These are phyloP conservation scores for Lasiodiplodia sp. DNA, from an alignment of 2,329 filamentous ascomycete genomes.

Conservation along the genomic window DNA sequence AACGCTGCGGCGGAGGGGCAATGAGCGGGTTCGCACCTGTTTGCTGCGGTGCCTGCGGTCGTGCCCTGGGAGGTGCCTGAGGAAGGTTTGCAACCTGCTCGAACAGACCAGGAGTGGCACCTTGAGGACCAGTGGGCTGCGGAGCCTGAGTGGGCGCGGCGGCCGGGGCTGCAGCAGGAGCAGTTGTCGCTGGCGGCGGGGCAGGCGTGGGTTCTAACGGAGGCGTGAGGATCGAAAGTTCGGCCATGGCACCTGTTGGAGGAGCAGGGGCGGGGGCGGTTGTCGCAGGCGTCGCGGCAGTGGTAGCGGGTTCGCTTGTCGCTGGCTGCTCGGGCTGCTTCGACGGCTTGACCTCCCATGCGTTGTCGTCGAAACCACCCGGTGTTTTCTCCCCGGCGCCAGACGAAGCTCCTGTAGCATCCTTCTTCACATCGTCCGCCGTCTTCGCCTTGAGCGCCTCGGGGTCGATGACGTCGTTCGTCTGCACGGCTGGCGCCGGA, in stretches of 20 bases:
- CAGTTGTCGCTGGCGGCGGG: conserved; percentile 53
- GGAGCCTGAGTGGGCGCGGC: conserved; percentile 44
- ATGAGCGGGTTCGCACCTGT: conserved; percentile 69
- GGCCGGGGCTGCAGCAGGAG: conserved; percentile 43
- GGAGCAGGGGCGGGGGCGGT: conserved; percentile 46
- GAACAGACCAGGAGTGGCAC: conserved; percentile 36
- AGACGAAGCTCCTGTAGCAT: conserved; percentile 23
- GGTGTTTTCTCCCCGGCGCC: conserved; percentile 43
- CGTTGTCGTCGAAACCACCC: conserved; percentile 90
- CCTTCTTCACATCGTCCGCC: conserved; percentile 45
- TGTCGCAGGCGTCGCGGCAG: conserved; percentile 52
- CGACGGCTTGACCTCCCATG: conserved; percentile 92
- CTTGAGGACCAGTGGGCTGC: conserved; percentile 33
- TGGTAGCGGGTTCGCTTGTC: conserved; percentile 37
- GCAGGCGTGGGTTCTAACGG: conserved; percentile 51
- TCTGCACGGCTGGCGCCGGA: conserved; percentile 84
- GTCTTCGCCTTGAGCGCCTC: conserved; percentile 76
- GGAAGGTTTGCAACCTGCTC: conserved; percentile 39
- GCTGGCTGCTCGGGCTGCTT: conserved; percentile 59
- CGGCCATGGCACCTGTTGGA: conserved; percentile 72
- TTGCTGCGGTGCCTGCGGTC: conserved; percentile 74
- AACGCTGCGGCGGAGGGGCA: conserved; percentile 78
- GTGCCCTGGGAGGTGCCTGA: conserved; percentile 64
- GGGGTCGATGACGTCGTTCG: conserved; percentile 85
- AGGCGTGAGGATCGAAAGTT: conserved; percentile 70